Evolutionary conservation across 1,139 yeast genomes (phyloP).

Genomic region (Nakaseomyces glabratus): DNA sequence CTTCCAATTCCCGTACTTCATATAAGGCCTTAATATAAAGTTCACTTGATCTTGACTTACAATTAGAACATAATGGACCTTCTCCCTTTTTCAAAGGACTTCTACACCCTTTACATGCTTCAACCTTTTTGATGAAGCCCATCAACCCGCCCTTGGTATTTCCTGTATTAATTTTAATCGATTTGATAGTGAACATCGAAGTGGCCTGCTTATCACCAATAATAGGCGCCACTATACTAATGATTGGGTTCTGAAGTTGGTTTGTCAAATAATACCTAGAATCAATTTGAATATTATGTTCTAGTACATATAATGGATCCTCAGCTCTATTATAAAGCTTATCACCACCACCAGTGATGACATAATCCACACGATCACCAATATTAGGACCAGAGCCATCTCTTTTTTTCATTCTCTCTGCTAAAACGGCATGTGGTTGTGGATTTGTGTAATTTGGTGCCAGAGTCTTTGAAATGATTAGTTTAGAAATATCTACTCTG

Average conservation of each 20-base stretch:
- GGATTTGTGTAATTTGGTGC: conserved; percentile 91
- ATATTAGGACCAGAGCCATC: conserved; percentile 95
- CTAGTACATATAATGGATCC: conserved; percentile 89
- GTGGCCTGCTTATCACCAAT: conserved; percentile 79
- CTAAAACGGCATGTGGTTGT: conserved; percentile 94
- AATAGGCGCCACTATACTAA: conserved; percentile 91
- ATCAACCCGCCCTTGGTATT: conserved; percentile 63
- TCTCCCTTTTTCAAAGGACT: conserved; percentile 65
- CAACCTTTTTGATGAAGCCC: conserved; percentile 86
- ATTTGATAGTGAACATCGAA: conserved; percentile 56
- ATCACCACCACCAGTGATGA: conserved; percentile 78
- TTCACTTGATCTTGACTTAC: conserved; percentile 65
- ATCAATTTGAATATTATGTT: conserved; percentile 87
- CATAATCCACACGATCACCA: conserved; percentile 98
- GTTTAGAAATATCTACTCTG: conserved; percentile 82
- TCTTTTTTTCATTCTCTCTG: conserved; percentile 92
- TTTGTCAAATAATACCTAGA: conserved; percentile 90
- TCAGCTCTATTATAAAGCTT: conserved; percentile 94
- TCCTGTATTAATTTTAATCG: conserved; percentile 42
- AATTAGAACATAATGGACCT: conserved; percentile 77
- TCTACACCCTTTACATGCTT: conserved; percentile 80
- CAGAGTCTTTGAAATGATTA: conserved; percentile 88
- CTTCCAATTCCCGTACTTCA: conserved; percentile 71
- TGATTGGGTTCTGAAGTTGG: conserved; percentile 85
- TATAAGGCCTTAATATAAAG: conserved; percentile 72